Evolutionary conservation across 148 eudicot species (phyloP).

Genomic region (Cornus kousa): DNA sequence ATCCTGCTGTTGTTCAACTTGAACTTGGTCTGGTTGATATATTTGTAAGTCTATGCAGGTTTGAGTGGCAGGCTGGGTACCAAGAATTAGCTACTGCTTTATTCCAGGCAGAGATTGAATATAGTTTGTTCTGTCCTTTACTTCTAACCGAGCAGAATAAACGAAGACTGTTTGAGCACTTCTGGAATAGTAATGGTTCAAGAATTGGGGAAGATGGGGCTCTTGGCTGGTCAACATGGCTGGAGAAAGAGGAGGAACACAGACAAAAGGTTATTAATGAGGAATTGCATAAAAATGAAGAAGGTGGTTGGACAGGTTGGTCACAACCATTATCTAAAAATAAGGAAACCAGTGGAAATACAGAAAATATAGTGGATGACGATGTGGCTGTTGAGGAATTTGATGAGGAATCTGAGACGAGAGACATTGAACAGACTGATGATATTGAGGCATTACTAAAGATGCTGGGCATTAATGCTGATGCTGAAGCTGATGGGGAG

Average conservation of each 20-base stretch:
- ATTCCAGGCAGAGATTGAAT: constrained; percentile 91
- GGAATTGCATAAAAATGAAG: constrained; percentile 45
- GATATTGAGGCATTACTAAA: constrained; percentile 71
- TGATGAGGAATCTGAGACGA: constrained; percentile 49
- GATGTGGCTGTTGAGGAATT: constrained; percentile 39
- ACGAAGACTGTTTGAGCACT: constrained; percentile 79
- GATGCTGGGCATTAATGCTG: constrained; percentile 78
- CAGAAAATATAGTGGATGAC: constrained; percentile 25
- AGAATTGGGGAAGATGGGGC: constrained; percentile 97
- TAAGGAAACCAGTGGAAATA: constrained; percentile 20
- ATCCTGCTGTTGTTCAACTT: constrained; percentile 43
- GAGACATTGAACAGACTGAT: constrained; percentile 43
- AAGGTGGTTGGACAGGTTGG: constrained; percentile 98
- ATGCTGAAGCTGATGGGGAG: constrained; percentile 60
- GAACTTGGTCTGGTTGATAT: constrained; percentile 83
- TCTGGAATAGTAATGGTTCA: constrained; percentile 88
- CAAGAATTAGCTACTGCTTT: constrained; percentile 93
- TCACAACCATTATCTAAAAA: constrained; percentile 48
- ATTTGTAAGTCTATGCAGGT: constrained; percentile 77
- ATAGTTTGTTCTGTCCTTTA: constrained; percentile 76
- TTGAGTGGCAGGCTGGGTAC: constrained; percentile 99
- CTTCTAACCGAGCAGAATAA: constrained; percentile 84
- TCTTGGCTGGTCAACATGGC: constrained; percentile 93
- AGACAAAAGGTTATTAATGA: constrained; percentile 59
- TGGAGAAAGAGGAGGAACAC: constrained; percentile 89